Percentiles rank a stretch among this genome's conserved stretches.
Evolutionary conservation across 2,329 filamentous ascomycete species (phyloP).

Genomic region (Colletotrichum abscissum): DNA sequence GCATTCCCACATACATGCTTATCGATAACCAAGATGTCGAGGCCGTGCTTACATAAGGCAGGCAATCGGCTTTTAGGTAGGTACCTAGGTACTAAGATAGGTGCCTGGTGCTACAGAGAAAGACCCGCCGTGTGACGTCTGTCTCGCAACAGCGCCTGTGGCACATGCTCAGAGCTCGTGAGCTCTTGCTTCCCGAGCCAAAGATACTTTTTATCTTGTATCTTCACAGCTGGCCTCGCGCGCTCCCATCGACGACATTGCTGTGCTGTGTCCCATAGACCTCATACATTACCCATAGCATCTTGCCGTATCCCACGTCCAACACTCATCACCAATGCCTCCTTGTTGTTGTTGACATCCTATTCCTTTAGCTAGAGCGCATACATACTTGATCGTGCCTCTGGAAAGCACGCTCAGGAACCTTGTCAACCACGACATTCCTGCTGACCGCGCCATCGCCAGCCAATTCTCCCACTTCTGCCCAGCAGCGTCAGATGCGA

Average conservation of each 20-base stretch:
- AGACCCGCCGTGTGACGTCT: slow-evolving; percentile 21
- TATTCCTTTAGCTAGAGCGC: neutral
- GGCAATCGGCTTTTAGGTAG: too few species aligned
- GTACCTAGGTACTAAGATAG: too few species aligned
- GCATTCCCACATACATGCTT: neutral
- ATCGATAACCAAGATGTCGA: neutral
- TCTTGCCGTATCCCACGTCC: neutral
- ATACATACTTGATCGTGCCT: neutral
- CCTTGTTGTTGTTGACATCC: neutral
- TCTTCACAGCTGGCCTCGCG: neutral
- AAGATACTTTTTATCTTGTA: neutral
- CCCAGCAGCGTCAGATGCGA: neutral
- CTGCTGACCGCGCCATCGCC: neutral
- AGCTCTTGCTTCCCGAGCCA: neutral
- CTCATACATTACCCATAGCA: neutral
- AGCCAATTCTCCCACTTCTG: neutral
- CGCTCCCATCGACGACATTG: neutral
- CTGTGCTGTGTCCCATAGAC: neutral
- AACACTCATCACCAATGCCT: neutral
- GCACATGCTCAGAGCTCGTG: slow-evolving; percentile 37
- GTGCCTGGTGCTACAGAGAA: neutral
- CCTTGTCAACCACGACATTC: neutral
- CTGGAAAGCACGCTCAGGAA: neutral
- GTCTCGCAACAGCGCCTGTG: neutral
- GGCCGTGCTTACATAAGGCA: too few species aligned